Evolutionary conservation across 169 alveolate species (phyloP).

Genomic region (Cryptosporidium bovis): DNA sequence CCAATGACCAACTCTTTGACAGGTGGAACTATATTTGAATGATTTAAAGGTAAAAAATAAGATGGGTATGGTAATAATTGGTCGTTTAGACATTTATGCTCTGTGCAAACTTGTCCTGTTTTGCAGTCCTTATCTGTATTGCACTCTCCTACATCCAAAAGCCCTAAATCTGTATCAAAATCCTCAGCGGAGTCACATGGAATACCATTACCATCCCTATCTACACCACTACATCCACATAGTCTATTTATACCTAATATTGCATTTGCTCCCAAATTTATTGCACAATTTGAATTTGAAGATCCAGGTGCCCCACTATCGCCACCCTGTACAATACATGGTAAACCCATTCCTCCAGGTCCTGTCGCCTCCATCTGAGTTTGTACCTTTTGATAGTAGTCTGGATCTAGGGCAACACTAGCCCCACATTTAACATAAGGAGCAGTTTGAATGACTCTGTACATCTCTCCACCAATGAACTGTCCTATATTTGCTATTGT

Average conservation of each 20-base stretch:
- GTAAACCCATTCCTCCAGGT: slow-evolving; percentile 77
- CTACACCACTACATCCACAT: slow-evolving; percentile 83
- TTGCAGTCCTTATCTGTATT: slow-evolving; percentile 65
- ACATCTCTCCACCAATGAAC: slow-evolving; percentile 76
- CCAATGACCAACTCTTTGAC: slow-evolving; percentile 70
- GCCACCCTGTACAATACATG: slow-evolving; percentile 79
- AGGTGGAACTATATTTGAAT: slow-evolving; percentile 77
- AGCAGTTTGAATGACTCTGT: slow-evolving; percentile 79
- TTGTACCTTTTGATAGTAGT: slow-evolving; percentile 72
- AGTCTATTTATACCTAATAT: slow-evolving; percentile 78
- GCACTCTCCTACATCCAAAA: slow-evolving; percentile 72
- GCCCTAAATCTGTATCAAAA: slow-evolving; percentile 80
- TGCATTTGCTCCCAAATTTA: slow-evolving; percentile 77
- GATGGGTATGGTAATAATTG: slow-evolving; percentile 76
- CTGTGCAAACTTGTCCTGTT: slow-evolving; percentile 68
- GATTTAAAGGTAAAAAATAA: slow-evolving; percentile 75
- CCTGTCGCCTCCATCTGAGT: slow-evolving; percentile 61
- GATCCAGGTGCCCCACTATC: slow-evolving; percentile 13
- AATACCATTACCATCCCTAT: slow-evolving; percentile 75
- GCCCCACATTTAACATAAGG: slow-evolving; percentile 79
- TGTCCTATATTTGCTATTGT: slow-evolving; percentile 68
- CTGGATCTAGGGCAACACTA: slow-evolving; percentile 80
- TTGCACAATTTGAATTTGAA: slow-evolving; percentile 73
- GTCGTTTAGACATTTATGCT: slow-evolving; percentile 78
- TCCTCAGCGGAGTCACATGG: slow-evolving; percentile 79